These are phyloP conservation scores for Colletotrichum sp. DNA, from an alignment of 2,329 filamentous ascomycete species.

Conservation along the genomic window DNA sequence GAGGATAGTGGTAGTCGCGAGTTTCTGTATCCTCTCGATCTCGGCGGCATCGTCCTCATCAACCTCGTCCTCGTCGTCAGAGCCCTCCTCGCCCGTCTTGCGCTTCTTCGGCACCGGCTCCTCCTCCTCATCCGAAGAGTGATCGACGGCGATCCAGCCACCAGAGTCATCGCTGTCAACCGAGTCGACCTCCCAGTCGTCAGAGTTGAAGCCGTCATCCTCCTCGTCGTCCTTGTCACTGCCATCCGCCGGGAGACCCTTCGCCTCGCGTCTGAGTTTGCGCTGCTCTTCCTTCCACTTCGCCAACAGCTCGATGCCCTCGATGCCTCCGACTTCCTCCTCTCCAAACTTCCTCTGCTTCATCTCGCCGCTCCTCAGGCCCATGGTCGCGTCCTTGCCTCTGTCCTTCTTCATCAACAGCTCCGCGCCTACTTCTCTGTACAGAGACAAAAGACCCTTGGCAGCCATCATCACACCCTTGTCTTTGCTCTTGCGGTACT, in stretches of 20 bases:
- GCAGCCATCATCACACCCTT: constrained; percentile 99
- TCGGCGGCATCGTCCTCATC: constrained; percentile 50
- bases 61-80: constrained; percentile 29
- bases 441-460: constrained; percentile 87
- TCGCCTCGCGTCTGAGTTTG: constrained; percentile 73
- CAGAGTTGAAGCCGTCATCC: constrained; percentile 60
- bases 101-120: constrained; percentile 61
- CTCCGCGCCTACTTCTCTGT: constrained; percentile 88
- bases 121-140: constrained; percentile 82
- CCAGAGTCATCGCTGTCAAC: constrained; percentile 73
- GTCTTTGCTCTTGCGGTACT: constrained; percentile 97
- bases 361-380: constrained; percentile 75
- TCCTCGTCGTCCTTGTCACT: constrained; percentile 68
- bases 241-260: constrained; percentile 68
- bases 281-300: constrained; percentile 93
- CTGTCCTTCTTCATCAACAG: constrained; percentile 89
- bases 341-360: constrained; percentile 84
- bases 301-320: constrained; percentile 89
- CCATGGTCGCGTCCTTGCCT: constrained; percentile 89
- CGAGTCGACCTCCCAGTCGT: constrained; percentile 67
- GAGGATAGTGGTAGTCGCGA: constrained; percentile 92
- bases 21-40: constrained; percentile 64
- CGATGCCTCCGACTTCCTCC: constrained; percentile 79
- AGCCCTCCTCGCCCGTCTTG: constrained; percentile 30
- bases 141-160: constrained; percentile 92